A percentile compares a stretch with the other conserved stretches of the same genome.
These are phyloP conservation scores for Orbilia oligospora DNA, from an alignment of 2,329 filamentous ascomycete species.

Conservation along the genomic window DNA sequence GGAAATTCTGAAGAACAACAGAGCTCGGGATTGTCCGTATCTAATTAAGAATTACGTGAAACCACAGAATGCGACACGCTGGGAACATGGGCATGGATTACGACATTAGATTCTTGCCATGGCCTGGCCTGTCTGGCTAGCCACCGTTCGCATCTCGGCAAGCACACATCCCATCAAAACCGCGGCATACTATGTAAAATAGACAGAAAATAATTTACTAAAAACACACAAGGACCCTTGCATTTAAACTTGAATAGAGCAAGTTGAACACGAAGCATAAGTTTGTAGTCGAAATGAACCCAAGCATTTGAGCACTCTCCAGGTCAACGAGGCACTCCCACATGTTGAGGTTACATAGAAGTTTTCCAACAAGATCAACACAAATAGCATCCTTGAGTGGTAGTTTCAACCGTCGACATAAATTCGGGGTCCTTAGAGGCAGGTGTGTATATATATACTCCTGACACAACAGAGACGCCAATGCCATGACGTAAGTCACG, in stretches of 20 bases:
- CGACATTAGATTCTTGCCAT: slow-evolving; percentile 8
- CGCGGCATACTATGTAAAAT: not conserved
- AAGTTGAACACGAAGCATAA: too few species aligned
- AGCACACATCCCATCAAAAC: not conserved
- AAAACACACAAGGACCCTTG: not conserved
- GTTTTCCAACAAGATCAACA: slow-evolving; percentile 18
- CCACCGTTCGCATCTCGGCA: slow-evolving; percentile 2
- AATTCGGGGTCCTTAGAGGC: too few species aligned
- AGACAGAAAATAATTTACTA: not conserved
- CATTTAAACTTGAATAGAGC: not conserved
- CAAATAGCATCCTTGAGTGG: not conserved
- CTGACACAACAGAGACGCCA: too few species aligned
- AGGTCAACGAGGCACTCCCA: not conserved
- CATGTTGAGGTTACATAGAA: not conserved
- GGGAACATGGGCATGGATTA: slow-evolving; percentile 30
- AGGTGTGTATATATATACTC: too few species aligned
- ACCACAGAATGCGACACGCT: slow-evolving; percentile 29
- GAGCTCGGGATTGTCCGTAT: slow-evolving; percentile 22
- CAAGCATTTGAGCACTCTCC: not conserved
- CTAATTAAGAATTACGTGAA: slow-evolving; percentile 34
- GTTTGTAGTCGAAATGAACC: not conserved
- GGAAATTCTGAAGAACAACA: slow-evolving; percentile 12
- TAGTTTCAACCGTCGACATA: not conserved
- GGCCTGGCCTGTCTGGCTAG: too few species aligned
- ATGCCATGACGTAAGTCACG: too few species aligned